Conservation (phyloP, 1,139 yeast species). For the Yamadazyma sp. region DNA sequence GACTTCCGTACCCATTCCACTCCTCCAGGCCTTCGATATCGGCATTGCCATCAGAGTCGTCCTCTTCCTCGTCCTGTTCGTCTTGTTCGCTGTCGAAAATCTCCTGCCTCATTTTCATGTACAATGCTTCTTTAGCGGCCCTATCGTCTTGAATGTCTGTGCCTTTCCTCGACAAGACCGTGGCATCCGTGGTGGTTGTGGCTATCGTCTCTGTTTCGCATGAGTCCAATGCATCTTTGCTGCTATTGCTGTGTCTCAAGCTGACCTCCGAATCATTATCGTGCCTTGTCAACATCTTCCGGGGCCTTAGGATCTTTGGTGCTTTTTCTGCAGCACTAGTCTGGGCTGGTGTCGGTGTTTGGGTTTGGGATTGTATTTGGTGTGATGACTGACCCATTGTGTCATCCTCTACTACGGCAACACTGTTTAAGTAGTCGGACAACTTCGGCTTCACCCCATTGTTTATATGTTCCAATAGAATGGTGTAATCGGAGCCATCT, state of each 20-base stretch:
- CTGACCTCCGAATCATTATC: background rate
- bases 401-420: conserved; percentile 8
- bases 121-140: conserved; percentile 36
- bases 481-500: conserved; percentile 19
- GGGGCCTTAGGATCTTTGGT: conserved; percentile 5
- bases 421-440: conserved; percentile 3
- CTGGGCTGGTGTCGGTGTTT: too few relatives aligned
- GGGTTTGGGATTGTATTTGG: too few relatives aligned
- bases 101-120: conserved; percentile 44
- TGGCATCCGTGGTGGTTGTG: background rate
- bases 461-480: conserved; percentile 1
- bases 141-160: conserved; percentile 1
- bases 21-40: background rate
- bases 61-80: conserved; percentile 19
- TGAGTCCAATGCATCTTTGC: background rate
- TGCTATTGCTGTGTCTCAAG: conserved; percentile 21
- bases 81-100: conserved; percentile 36
- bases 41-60: conserved; percentile 10
- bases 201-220: conserved; percentile 12
- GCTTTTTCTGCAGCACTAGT: background rate
- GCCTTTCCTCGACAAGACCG: background rate
- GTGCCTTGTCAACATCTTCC: conserved; percentile 4
- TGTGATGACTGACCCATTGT: too few relatives aligned
- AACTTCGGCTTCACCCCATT: conserved; percentile 1
- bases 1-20: too few relatives aligned